Base-by-base conservation (phyloP, 2,329 filamentous ascomycete species). In the Cadophora sp. region DNA sequence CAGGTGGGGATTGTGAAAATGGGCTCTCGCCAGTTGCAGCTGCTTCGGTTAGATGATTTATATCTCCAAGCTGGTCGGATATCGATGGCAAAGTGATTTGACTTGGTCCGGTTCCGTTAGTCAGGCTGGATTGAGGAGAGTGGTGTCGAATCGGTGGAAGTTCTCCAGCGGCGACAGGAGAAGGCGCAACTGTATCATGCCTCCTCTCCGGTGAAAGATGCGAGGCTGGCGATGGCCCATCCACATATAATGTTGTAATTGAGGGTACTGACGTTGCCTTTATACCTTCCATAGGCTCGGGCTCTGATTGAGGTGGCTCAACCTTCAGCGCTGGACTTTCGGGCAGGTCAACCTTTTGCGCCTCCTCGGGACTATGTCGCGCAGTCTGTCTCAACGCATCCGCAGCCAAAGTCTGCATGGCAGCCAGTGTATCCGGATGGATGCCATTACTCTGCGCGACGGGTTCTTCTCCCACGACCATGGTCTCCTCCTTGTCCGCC, bases 51-150 rank as follows among this genome's bases (percentile, higher is more conserved):
- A 75, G 67, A 51, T 75, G 71, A 39, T 72, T 73, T 51, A 77
- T 62, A 56, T 76, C 70, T 48, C 73, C 74, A 45, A 77, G 71
- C 39, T 73, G 70, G 43, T 71, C 72, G n/a, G 67, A 69, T 51
- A 77, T 74, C 2, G 75, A 76, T 7, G 76, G 76, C 14, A 77
- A 66, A 33, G 74, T 76, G 14, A 77, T 72, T 18, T 70, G 68
- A 33, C 65, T 66, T 5, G 65, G 47, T 14, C 68, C 68, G 68
- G 67, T 73, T 4, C 75, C 73, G 69, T 73, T 73, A 13, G 70
- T 48, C n/a, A 71, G 65, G 51, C 66, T 67, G 5, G 73, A 72
- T 66, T 75, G 67, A 39, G 75, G 73, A 45, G 73, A 73, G 9
- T 62, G 64, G 41, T 69, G 67, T 20, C 66, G 72, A 60, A 77